Conservation (phyloP, 768 basidiomycete genomes). For the Hortiboletus flavorubellus region DNA sequence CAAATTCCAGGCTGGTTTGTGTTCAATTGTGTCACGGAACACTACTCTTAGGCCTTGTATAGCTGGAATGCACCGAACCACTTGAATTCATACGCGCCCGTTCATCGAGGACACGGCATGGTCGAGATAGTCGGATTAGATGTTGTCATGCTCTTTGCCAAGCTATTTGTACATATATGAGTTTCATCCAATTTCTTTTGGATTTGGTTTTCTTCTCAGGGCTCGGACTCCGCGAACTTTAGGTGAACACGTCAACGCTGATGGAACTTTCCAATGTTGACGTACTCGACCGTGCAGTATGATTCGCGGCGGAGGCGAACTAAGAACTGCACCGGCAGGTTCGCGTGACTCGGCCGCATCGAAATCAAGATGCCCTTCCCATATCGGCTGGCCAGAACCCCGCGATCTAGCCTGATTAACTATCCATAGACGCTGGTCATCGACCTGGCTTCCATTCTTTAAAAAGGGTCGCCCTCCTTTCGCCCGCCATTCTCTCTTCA, state of each 20-base stretch:
- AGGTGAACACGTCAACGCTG: conserved; percentile 30
- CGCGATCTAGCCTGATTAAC: conserved; percentile 53
- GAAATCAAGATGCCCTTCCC: conserved; percentile 21
- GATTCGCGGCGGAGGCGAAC: conserved; percentile 29
- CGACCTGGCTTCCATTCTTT: conserved; percentile 33
- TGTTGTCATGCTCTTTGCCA: conserved; percentile 10
- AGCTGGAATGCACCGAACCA: conserved; percentile 42
- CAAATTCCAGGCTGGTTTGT: conserved; percentile 59
- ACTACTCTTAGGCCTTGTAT: conserved; percentile 10
- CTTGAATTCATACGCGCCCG: conserved; percentile 15
- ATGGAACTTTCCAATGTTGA: conserved; percentile 33
- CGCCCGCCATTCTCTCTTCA: conserved; percentile 30
- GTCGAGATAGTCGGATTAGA: conserved; percentile 10
- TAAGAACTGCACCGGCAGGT: conserved; percentile 17
- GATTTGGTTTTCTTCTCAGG: conserved; percentile 26
- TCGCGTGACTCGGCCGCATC: conserved; percentile 26
- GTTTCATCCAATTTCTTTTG: conserved; percentile 20
- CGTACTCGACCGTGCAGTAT: conserved; percentile 26
- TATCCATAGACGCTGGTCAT: conserved; percentile 40
- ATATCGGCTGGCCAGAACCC: conserved; percentile 46
- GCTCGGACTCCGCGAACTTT: conserved; percentile 19
- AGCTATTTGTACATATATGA: conserved; percentile 36
- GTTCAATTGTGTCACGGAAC: conserved; percentile 9
- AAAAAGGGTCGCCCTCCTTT: conserved; percentile 30
- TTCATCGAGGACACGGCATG: conserved; percentile 8